A percentile compares a stretch with the other conserved stretches of the same genome.
phyloP scores from a whole-genome alignment of 805 yeast genomes.

The Yarrowia sp. region DNA sequence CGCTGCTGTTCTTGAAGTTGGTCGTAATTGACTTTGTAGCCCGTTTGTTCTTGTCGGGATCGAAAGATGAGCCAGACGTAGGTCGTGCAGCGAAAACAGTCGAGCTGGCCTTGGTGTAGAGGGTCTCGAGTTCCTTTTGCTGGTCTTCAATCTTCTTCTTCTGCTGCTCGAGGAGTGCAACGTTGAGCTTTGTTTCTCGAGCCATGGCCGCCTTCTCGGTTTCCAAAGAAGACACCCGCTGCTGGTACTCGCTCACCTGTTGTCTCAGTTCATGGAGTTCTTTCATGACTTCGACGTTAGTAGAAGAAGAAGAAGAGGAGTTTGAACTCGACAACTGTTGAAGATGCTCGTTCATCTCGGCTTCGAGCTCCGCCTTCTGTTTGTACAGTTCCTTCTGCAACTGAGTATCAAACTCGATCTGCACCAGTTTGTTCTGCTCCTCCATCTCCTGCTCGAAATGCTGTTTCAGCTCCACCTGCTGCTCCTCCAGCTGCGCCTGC shows the following conservation, averaged over 20 bases:
- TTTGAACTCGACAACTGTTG: slow-evolving; percentile 17
- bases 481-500: slow-evolving; percentile 15
- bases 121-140: slow-evolving; percentile 13
- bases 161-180: slow-evolving; percentile 20
- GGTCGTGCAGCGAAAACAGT: slow-evolving; percentile 15
- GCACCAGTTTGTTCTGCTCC: slow-evolving; percentile 20
- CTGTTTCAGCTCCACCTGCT: slow-evolving; percentile 10
- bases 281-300: slow-evolving; percentile 19
- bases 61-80: background rate
- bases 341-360: slow-evolving; percentile 21
- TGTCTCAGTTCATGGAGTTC: slow-evolving; percentile 24
- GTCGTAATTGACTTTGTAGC: slow-evolving; percentile 3
- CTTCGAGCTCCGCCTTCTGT: slow-evolving; percentile 10
- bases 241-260: slow-evolving; percentile 14
- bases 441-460: slow-evolving; percentile 26
- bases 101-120: slow-evolving; percentile 27
- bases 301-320: background rate
- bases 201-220: slow-evolving; percentile 16
- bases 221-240: slow-evolving; percentile 3
- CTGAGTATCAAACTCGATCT: slow-evolving; percentile 25
- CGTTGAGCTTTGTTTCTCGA: slow-evolving; percentile 25
- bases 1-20: slow-evolving; percentile 19
- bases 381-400: slow-evolving; percentile 16
- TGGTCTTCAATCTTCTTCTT: slow-evolving; percentile 19
- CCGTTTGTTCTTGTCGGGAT: slow-evolving; percentile 17